Conservation (phyloP, 2,329 filamentous ascomycete genomes). For the Penicillium sp. region DNA sequence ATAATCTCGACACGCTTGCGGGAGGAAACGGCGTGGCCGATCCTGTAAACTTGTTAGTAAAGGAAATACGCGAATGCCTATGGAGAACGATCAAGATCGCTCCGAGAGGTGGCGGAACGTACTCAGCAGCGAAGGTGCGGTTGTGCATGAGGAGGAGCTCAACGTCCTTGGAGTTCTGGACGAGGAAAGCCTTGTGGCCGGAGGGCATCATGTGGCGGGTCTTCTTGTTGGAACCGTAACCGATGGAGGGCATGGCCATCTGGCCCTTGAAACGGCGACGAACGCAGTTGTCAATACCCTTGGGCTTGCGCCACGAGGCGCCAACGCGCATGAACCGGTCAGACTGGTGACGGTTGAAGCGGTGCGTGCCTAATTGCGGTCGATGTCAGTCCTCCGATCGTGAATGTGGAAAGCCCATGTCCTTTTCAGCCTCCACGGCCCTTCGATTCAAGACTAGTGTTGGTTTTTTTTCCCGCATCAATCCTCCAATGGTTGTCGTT, state of each 20-base stretch:
- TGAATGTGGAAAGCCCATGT: conserved; percentile 6
- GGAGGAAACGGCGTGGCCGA: conserved; percentile 94
- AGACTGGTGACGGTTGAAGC: conserved; percentile 94
- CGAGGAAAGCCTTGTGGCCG: conserved; percentile 99
- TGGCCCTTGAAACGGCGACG: conserved; percentile 94
- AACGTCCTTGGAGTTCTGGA: conserved; percentile 91
- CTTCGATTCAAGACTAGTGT: conserved; percentile 2
- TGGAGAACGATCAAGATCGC: neutral
- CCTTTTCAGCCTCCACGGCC: conserved; percentile 1
- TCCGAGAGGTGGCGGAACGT: conserved; percentile 40
- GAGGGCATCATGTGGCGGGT: conserved; percentile 97
- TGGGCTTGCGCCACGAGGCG: conserved; percentile 94
- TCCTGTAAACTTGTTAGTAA: conserved; percentile 50
- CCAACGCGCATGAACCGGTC: conserved; percentile 91
- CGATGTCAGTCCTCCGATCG: conserved; percentile 35
- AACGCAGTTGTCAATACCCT: conserved; percentile 99
- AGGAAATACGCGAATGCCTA: neutral
- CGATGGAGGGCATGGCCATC: conserved; percentile 96
- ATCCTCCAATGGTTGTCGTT: neutral
- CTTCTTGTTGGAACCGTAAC: conserved; percentile 99
- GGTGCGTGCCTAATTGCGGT: conserved; percentile 65
- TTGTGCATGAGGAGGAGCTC: conserved; percentile 99
- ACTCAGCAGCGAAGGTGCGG: conserved; percentile 97
- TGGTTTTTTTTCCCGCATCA: neutral
- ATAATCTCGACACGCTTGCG: conserved; percentile 98